These are phyloP conservation scores for Beauveria sp. DNA, from an alignment of 2,329 filamentous ascomycete genomes.

Conservation along the genomic window DNA sequence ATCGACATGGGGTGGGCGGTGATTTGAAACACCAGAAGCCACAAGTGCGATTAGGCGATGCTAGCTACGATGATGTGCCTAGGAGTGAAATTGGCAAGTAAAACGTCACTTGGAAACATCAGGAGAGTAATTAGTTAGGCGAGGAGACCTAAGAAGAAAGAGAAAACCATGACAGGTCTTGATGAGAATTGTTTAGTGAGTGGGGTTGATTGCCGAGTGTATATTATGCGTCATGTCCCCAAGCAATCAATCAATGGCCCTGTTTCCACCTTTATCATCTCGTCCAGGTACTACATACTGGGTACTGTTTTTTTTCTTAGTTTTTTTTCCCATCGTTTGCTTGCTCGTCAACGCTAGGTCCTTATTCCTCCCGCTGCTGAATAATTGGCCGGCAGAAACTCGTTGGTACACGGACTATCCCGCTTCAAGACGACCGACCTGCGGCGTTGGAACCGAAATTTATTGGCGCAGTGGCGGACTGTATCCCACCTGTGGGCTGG, in stretches of 20 bases:
- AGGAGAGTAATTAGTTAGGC: background rate
- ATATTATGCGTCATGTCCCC: background rate
- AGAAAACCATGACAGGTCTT: background rate
- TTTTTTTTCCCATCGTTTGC: background rate
- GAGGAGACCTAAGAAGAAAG: background rate
- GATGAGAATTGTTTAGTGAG: background rate
- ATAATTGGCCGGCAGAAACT: background rate
- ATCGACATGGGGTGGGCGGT: conserved; percentile 7
- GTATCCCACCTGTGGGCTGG: background rate
- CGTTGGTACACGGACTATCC: too few relatives aligned
- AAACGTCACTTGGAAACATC: background rate
- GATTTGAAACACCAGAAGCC: conserved; percentile 7
- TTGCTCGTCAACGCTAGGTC: background rate
- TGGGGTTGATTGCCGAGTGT: background rate
- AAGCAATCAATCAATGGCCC: background rate
- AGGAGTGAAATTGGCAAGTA: background rate
- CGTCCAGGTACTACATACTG: background rate
- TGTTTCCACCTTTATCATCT: background rate
- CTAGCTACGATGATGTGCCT: conserved; percentile 7
- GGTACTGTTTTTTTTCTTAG: background rate
- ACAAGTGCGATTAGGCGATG: conserved; percentile 3
- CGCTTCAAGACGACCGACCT: too few relatives aligned
- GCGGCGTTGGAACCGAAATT: too few relatives aligned
- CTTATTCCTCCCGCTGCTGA: background rate
- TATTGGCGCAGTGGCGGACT: too few relatives aligned